Percentiles rank a stretch among this genome's conserved stretches.
Conservation (phyloP, 148 eudicot genomes). For the Talinum fruticosum region DNA sequence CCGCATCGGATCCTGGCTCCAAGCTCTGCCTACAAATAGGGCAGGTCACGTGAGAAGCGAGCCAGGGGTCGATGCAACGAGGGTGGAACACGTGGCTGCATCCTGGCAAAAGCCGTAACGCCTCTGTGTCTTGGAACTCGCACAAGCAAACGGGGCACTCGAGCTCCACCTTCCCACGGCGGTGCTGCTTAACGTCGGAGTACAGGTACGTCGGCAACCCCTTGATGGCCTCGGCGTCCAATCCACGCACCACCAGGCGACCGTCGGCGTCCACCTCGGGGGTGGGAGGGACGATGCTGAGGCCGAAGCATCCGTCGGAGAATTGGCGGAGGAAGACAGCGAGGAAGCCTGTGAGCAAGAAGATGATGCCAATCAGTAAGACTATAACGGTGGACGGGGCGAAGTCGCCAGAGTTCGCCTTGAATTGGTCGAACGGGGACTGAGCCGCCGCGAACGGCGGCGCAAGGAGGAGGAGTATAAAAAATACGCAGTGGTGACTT, state of each 20-base stretch:
- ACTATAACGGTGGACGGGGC: conserved; percentile 32
- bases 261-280: conserved; percentile 20
- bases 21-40: conserved; percentile 50
- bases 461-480: conserved; percentile 5
- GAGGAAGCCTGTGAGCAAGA: conserved; percentile 35
- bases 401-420: conserved; percentile 24
- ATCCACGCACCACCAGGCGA: conserved; percentile 18
- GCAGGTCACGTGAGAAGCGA: conserved; percentile 40
- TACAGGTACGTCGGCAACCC: conserved; percentile 50
- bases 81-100: conserved; percentile 63
- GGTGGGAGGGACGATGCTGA: conserved; percentile 12
- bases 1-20: conserved; percentile 13
- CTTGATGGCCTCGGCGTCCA: conserved; percentile 32
- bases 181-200: conserved; percentile 47
- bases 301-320: conserved; percentile 34
- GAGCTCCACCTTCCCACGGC: conserved; percentile 38
- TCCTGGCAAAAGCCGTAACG: conserved; percentile 49
- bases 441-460: conserved; percentile 17
- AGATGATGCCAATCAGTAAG: conserved; percentile 27
- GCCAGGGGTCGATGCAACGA: conserved; percentile 49
- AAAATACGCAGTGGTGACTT: neutral
- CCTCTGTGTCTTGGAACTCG: conserved; percentile 50
- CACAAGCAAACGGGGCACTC: conserved; percentile 57
- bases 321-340: conserved; percentile 36
- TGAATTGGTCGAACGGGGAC: conserved; percentile 12